Conservation (phyloP, 345 rosid species). For the Populus nigra region DNA sequence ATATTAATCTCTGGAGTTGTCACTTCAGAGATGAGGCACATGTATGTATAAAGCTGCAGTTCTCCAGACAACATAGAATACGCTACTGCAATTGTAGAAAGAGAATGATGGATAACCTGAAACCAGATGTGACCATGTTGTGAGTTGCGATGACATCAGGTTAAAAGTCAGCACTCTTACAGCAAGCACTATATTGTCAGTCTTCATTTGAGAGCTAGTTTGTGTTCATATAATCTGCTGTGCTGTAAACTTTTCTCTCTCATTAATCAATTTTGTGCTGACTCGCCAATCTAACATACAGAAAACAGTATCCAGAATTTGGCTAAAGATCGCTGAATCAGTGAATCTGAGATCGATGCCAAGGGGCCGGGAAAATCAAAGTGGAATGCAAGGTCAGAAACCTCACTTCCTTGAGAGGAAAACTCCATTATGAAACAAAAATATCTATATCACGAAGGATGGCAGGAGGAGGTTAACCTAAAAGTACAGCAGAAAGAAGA, state of each 20-base stretch:
- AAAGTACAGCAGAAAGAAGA: neutral
- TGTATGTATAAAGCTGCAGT: constrained; percentile 32
- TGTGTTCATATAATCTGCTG: neutral
- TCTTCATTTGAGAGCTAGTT: neutral
- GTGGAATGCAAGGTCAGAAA: neutral
- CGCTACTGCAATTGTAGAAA: constrained; percentile 31
- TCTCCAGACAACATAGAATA: constrained; percentile 36
- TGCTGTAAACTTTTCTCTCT: neutral
- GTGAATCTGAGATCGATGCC: neutral
- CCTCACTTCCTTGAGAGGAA: neutral
- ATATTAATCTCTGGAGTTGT: constrained; percentile 35
- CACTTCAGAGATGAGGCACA: constrained; percentile 36
- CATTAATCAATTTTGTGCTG: neutral
- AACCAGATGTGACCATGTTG: constrained; percentile 3
- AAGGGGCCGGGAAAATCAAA: neutral
- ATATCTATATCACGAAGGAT: neutral
- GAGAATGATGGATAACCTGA: constrained; percentile 34
- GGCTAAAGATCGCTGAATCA: neutral
- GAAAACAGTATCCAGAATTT: neutral
- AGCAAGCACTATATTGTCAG: neutral
- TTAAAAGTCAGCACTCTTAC: neutral
- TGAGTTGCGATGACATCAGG: constrained; percentile 2
- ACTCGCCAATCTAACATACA: neutral
- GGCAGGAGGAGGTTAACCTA: neutral
- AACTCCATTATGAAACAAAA: neutral